These are phyloP conservation scores for Cyberlindnera samutprakarnensis DNA, from an alignment of 805 yeast genomes.

Conservation along the genomic window DNA sequence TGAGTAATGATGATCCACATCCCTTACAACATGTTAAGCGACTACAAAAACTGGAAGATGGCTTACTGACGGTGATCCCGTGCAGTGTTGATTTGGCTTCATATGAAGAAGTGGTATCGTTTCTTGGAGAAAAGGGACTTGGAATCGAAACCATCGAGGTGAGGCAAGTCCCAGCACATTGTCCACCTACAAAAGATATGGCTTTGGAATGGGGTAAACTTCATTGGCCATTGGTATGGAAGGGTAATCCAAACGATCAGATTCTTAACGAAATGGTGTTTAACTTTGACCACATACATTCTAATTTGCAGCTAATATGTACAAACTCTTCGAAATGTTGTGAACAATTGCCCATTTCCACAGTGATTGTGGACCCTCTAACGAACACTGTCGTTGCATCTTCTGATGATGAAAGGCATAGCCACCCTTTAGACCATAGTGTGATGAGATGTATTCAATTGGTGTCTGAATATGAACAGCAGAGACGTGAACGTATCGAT, in stretches of 20 bases:
- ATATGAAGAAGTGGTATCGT: slow-evolving; percentile 18
- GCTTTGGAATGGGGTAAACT: slow-evolving; percentile 55
- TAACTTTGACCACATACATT: slow-evolving; percentile 37
- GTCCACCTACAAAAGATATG: slow-evolving; percentile 68
- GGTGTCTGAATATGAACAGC: slow-evolving; percentile 51
- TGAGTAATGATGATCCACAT: slow-evolving; percentile 20
- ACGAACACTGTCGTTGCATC: slow-evolving; percentile 33
- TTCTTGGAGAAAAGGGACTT: slow-evolving; percentile 13
- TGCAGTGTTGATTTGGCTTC: slow-evolving; percentile 31
- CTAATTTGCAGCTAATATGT: slow-evolving; percentile 25
- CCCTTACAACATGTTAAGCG: slow-evolving; percentile 44
- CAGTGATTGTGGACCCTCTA: slow-evolving; percentile 57
- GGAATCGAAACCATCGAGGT: slow-evolving; percentile 16
- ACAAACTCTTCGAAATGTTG: slow-evolving; percentile 22
- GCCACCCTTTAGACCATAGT: slow-evolving; percentile 62
- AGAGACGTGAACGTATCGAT: slow-evolving; percentile 25
- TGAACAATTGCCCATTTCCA: slow-evolving; percentile 39
- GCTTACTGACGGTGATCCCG: slow-evolving; percentile 32
- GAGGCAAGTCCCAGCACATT: slow-evolving; percentile 44
- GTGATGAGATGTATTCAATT: slow-evolving; percentile 61
- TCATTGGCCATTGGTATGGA: slow-evolving; percentile 91
- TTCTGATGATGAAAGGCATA: slow-evolving; percentile 31
- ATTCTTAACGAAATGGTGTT: slow-evolving; percentile 47
- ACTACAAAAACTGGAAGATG: slow-evolving; percentile 31
- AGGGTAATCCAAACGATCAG: slow-evolving; percentile 81